phyloP scores from a whole-genome alignment of 2,329 filamentous ascomycete species.

The Xylaria sp. region DNA sequence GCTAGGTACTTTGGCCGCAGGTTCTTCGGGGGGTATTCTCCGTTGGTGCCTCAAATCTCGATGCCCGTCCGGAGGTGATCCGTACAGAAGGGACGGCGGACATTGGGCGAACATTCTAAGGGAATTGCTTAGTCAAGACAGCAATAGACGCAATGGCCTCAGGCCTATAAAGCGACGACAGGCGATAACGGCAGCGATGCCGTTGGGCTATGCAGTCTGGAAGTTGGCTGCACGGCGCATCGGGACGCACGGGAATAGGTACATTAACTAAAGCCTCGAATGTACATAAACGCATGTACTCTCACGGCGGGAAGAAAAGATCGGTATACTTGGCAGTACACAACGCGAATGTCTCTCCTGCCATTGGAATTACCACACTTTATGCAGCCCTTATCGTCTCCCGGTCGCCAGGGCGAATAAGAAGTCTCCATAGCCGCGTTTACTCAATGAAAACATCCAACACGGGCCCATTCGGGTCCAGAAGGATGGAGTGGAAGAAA shows the following conservation, averaged over 20 bases:
- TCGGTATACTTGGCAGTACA: no score
- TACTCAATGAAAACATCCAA: neutral
- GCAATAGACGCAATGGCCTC: neutral
- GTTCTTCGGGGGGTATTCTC: neutral
- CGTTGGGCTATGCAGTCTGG: neutral
- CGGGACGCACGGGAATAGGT: neutral
- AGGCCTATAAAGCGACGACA: neutral
- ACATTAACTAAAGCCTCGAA: neutral
- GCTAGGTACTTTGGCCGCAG: neutral
- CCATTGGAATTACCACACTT: neutral
- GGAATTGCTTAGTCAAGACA: neutral
- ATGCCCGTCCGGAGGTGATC: no score
- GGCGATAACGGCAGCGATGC: neutral
- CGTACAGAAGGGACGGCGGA: no score
- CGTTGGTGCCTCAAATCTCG: neutral
- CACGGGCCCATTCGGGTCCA: neutral
- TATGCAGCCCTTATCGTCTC: slow-evolving; percentile 16
- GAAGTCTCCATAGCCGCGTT: neutral
- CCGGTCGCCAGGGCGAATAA: slow-evolving; percentile 11
- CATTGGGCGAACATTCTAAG: no score
- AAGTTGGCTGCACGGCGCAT: neutral
- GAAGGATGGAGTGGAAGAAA: neutral
- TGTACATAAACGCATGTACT: no score
- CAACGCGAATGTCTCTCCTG: slow-evolving; percentile 1
- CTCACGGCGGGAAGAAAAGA: neutral